Percentiles rank a stretch among this genome's conserved stretches.
Evolutionary conservation across 2,329 filamentous ascomycete species (phyloP).

Genomic region (Ophiostoma triangulosporum): DNA sequence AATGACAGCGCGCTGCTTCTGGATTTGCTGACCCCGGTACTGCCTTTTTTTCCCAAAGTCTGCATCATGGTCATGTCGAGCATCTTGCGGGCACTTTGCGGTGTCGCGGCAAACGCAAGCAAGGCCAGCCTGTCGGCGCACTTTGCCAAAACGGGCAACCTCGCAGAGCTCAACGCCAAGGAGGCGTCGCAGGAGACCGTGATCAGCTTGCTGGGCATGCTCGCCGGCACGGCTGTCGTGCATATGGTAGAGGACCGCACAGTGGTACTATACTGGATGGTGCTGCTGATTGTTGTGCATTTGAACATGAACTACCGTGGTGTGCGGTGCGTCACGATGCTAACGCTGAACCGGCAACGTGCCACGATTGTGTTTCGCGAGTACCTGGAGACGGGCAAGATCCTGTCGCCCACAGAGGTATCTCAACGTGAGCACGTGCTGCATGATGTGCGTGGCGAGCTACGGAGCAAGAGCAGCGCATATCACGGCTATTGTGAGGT

Average conservation of each 20-base stretch:
- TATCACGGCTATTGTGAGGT: constrained; percentile 23
- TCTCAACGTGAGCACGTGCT: constrained; percentile 53
- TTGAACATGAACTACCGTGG: constrained; percentile 76
- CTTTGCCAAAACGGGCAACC: constrained; percentile 74
- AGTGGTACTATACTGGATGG: constrained; percentile 61
- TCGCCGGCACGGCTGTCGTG: constrained; percentile 71
- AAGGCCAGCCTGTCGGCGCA: constrained; percentile 88
- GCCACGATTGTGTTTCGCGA: constrained; percentile 62
- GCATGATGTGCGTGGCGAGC: constrained; percentile 33
- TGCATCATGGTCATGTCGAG: constrained; percentile 36
- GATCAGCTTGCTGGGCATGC: constrained; percentile 76
- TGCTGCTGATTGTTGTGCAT: constrained; percentile 61
- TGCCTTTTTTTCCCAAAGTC: constrained; percentile 42
- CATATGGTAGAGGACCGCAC: constrained; percentile 55
- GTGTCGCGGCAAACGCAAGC: constrained; percentile 76
- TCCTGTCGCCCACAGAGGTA: constrained; percentile 53
- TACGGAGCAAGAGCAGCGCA: constrained; percentile 24
- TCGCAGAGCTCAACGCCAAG: constrained; percentile 88
- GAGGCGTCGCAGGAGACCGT: constrained; percentile 93
- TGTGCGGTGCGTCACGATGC: constrained; percentile 72
- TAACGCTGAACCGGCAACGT: constrained; percentile 72
- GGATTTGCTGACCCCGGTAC: constrained; percentile 66
- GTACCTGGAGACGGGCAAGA: constrained; percentile 33
- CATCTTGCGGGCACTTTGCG: constrained; percentile 54
- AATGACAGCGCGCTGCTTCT: constrained; percentile 78